Evolutionary conservation across 495 filamentous ascomycete species (phyloP), one percentile per base, ranked within the genome.

Genomic region (Paragyromitra xinjiangensis): DNA sequence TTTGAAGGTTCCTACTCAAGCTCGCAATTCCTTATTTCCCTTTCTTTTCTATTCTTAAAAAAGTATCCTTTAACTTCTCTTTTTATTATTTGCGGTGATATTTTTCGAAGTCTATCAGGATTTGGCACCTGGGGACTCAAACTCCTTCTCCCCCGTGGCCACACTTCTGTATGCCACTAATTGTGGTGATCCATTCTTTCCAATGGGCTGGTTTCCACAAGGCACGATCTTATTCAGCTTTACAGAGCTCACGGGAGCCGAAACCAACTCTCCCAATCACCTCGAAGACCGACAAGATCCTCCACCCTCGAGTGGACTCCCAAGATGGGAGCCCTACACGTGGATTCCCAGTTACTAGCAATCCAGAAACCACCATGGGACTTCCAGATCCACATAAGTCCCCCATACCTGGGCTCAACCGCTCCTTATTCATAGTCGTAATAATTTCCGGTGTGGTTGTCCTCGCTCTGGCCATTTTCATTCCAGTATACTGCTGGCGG

Each of bases 81-180:
- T 50, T 56, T 37, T 16, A 9, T 58, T 29, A 2, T 66, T 45
- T 16, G 4, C 22, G 19, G 62, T 6, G 34, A 45, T 34, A 1
- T 6, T 48, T 68, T 73, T 39, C 11, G 5, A 29, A 51, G 8
- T 22, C n/a, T 22, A 34, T 44, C 14, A 19, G 29, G 40, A 19
- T 61, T 39, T 14, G 16, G 42, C 22, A 53, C 22, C 50, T n/a
- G 39, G 11, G 29, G 37, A 63, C 44, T 9, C 37, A 6, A 76
- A 48, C 64, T 39, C 55, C 29, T 14, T 24, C 24, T 7, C n/a
- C 44, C 58, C 64, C n/a, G 58, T 64, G 59, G 29, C 22, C n/a
- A 24, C 24, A 39, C 42, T 69, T 44, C 39, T 63, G 56, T 42
- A 75, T 76, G 73, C 59, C 67, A 76, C 73, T 67, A 26, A 55